phyloP scores from a whole-genome alignment of 177 flowering plant species.

The Vitis hybrid region DNA sequence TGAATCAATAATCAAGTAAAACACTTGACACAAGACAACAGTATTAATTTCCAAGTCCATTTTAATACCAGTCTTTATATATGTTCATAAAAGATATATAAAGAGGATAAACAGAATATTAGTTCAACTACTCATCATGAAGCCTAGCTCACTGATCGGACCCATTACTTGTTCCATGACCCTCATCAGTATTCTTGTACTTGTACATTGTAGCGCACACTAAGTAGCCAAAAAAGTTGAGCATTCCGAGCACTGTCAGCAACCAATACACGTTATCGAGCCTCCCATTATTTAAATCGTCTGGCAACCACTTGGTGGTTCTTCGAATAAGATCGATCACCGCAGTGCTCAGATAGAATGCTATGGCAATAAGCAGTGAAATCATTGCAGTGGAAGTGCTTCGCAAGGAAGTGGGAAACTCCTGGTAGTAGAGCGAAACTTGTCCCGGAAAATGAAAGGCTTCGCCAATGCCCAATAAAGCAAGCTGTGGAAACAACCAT shows the following conservation, averaged over 20 bases:
- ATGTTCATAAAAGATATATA: too few relatives aligned
- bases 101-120: too few relatives aligned
- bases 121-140: too few relatives aligned
- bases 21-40: too few relatives aligned
- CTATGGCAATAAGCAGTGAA: constrained; percentile 23
- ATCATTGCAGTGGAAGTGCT: constrained; percentile 40
- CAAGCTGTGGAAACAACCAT: constrained; percentile 35
- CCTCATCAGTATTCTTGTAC: background rate
- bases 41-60: too few relatives aligned
- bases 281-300: constrained; percentile 29
- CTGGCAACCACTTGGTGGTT: constrained; percentile 32
- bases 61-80: too few relatives aligned
- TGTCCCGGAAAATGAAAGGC: constrained; percentile 45
- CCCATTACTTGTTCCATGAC: too few relatives aligned
- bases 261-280: constrained; percentile 36
- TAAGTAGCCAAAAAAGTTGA: constrained; percentile 27
- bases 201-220: constrained; percentile 10
- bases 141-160: too few relatives aligned
- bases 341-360: constrained; percentile 32
- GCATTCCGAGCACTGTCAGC: constrained; percentile 9
- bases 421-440: constrained; percentile 21
- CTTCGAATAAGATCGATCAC: constrained; percentile 21
- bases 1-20: too few relatives aligned
- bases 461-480: constrained; percentile 34
- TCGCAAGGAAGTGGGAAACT: constrained; percentile 29